These are phyloP conservation scores for Fusarium nanum DNA, from an alignment of 2,329 filamentous ascomycete genomes.

Conservation along the genomic window DNA sequence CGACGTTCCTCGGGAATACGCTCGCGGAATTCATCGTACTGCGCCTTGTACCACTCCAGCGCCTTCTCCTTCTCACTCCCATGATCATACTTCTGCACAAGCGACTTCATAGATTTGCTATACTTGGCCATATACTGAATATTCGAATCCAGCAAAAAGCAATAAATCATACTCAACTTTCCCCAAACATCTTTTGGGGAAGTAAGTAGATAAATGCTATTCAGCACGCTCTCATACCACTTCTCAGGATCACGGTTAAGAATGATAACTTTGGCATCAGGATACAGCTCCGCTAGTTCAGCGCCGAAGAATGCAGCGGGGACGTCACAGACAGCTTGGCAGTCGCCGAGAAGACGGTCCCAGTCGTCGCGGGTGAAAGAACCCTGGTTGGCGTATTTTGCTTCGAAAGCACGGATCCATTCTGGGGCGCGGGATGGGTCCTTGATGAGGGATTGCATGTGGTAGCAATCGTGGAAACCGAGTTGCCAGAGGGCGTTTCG, in stretches of 20 bases:
- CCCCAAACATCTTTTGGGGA: slow-evolving; percentile 33
- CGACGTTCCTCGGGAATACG: slow-evolving; percentile 50
- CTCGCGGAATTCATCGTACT: slow-evolving; percentile 53
- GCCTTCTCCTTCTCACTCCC: slow-evolving; percentile 53
- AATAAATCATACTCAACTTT: slow-evolving; percentile 48
- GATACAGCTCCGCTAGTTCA: slow-evolving; percentile 51
- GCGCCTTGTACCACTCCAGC: slow-evolving; percentile 52
- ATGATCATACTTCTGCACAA: slow-evolving; percentile 49
- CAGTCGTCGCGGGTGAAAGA: slow-evolving; percentile 55
- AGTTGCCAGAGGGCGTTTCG: slow-evolving; percentile 51
- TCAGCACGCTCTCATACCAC: slow-evolving; percentile 49
- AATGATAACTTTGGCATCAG: slow-evolving; percentile 55
- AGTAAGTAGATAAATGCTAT: slow-evolving; percentile 49
- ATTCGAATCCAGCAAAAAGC: slow-evolving; percentile 44
- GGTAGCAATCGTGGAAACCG: slow-evolving; percentile 53
- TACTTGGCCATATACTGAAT: slow-evolving; percentile 46
- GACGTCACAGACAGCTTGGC: slow-evolving; percentile 65
- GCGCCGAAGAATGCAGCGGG: slow-evolving; percentile 65
- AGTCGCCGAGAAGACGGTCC: slow-evolving; percentile 59
- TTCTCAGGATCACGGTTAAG: slow-evolving; percentile 55
- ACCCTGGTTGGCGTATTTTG: slow-evolving; percentile 49
- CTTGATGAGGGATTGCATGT: slow-evolving; percentile 50
- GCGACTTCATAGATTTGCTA: slow-evolving; percentile 41
- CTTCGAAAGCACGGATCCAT: slow-evolving; percentile 50
- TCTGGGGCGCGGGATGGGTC: slow-evolving; percentile 44